A percentile compares a stretch with the other conserved stretches of the same genome.
Conservation (phyloP, 768 basidiomycete genomes). For the Royoungia palumana region DNA sequence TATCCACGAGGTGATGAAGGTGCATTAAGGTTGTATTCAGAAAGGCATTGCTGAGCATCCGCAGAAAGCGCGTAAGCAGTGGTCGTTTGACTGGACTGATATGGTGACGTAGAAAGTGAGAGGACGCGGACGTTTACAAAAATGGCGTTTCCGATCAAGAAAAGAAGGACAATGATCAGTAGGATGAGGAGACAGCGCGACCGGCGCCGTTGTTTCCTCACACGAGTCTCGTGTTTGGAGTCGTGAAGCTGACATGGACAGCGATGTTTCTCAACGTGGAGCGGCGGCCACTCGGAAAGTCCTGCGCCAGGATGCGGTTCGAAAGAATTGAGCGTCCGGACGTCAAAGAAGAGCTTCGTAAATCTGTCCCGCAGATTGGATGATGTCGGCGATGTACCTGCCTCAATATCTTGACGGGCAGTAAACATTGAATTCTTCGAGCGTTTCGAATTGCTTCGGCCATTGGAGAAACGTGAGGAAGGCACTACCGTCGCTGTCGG, state of each 20-base stretch:
- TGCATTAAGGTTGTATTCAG: conserved; percentile 44
- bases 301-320: conserved; percentile 27
- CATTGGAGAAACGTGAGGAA: conserved; percentile 29
- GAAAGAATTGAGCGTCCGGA: conserved; percentile 26
- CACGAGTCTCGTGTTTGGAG: conserved; percentile 15
- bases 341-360: conserved; percentile 36
- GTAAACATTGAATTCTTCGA: background rate
- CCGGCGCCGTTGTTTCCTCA: conserved; percentile 30
- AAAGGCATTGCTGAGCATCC: conserved; percentile 43
- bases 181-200: conserved; percentile 30
- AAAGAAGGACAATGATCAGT: conserved; percentile 40
- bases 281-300: conserved; percentile 36
- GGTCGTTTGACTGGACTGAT: conserved; percentile 20
- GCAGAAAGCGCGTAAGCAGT: conserved; percentile 32
- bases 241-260: conserved; percentile 24
- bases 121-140: conserved; percentile 38
- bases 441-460: conserved; percentile 10
- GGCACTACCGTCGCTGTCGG: conserved; percentile 38
- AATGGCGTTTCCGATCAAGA: conserved; percentile 39
- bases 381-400: conserved; percentile 17
- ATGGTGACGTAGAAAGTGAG: conserved; percentile 12
- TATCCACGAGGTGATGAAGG: conserved; percentile 41
- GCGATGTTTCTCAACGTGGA: conserved; percentile 37
- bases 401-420: conserved; percentile 26
- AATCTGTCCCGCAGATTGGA: conserved; percentile 31